A percentile compares a stretch with the other conserved stretches of the same genome.
Conservation (phyloP, 2,329 filamentous ascomycete species). For the Tetracladium maxilliforme region DNA sequence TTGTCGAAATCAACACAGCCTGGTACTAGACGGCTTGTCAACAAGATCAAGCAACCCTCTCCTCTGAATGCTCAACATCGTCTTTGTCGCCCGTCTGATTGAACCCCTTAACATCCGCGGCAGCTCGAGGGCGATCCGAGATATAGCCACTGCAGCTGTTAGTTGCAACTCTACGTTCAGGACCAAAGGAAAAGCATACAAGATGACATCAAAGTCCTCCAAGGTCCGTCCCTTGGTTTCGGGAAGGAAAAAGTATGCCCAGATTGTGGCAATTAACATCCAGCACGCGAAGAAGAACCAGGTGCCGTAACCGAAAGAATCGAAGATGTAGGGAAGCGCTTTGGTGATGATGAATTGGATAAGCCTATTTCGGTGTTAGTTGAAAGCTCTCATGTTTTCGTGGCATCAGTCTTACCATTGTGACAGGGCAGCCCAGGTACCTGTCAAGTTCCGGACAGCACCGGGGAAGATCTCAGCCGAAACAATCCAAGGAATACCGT, state of each 20-base stretch:
- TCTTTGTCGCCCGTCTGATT: no score
- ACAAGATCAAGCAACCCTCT: no score
- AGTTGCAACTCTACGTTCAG: no score
- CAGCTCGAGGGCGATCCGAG: no score
- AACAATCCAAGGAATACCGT: slow-evolving; percentile 19
- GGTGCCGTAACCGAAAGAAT: slow-evolving; percentile 28
- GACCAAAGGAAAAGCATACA: no score
- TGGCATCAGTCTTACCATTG: no score
- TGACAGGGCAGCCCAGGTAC: slow-evolving; percentile 3
- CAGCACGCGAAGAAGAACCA: slow-evolving; percentile 42
- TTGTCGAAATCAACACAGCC: no score
- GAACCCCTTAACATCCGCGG: no score
- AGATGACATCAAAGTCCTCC: slow-evolving; percentile 29
- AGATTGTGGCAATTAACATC: slow-evolving; percentile 30
- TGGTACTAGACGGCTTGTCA: no score
- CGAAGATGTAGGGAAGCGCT: slow-evolving; percentile 27
- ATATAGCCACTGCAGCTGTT: no score
- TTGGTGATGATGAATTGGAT: slow-evolving; percentile 27
- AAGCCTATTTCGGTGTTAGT: slow-evolving; percentile 7
- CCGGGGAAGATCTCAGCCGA: slow-evolving; percentile 15
- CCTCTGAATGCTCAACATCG: no score
- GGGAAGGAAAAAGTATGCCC: slow-evolving; percentile 34
- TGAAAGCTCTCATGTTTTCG: slow-evolving; percentile 26
- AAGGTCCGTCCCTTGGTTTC: slow-evolving; percentile 39
- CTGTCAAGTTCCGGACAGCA: slow-evolving; percentile 3